Conservation (phyloP, 306 rosid genomes). For the Lagenaria siceraria region DNA sequence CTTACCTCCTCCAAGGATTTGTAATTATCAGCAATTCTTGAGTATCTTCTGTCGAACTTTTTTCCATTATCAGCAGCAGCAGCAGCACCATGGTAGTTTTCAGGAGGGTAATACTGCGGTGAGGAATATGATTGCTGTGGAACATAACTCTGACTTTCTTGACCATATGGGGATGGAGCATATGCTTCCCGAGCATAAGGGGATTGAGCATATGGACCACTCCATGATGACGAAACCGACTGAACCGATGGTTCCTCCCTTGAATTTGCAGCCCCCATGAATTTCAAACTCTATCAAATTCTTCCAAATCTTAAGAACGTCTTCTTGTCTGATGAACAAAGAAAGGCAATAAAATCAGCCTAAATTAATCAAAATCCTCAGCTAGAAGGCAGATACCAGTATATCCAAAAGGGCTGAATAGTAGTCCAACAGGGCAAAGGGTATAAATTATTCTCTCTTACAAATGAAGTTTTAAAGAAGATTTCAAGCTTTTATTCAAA, state of each 20-base stretch:
- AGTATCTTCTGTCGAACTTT: constrained; percentile 59
- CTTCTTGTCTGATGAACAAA: constrained; percentile 11
- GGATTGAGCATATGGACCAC: constrained; percentile 17
- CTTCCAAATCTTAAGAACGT: constrained; percentile 15
- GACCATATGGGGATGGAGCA: constrained; percentile 26
- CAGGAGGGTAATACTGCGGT: background rate
- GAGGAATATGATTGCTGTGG: constrained; percentile 26
- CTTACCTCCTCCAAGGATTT: constrained; percentile 61
- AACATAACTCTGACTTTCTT: constrained; percentile 30
- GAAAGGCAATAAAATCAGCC: constrained; percentile 8
- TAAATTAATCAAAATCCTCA: constrained; percentile 2
- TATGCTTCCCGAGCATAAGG: constrained; percentile 20
- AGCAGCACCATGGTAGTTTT: background rate
- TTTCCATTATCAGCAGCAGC: constrained; percentile 6
- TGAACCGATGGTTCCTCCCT: constrained; percentile 38
- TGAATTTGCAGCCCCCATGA: constrained; percentile 71
- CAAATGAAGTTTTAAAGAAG: background rate
- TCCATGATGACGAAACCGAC: constrained; percentile 26
- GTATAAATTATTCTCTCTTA: background rate
- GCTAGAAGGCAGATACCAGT: constrained; percentile 7
- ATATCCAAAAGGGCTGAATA: background rate
- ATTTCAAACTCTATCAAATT: constrained; percentile 14
- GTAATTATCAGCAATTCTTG: constrained; percentile 70
- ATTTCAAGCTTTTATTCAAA: background rate
- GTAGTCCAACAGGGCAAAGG: background rate